phyloP scores from a whole-genome alignment of 2,329 filamentous ascomycete genomes.

The Neurospora crassa region DNA sequence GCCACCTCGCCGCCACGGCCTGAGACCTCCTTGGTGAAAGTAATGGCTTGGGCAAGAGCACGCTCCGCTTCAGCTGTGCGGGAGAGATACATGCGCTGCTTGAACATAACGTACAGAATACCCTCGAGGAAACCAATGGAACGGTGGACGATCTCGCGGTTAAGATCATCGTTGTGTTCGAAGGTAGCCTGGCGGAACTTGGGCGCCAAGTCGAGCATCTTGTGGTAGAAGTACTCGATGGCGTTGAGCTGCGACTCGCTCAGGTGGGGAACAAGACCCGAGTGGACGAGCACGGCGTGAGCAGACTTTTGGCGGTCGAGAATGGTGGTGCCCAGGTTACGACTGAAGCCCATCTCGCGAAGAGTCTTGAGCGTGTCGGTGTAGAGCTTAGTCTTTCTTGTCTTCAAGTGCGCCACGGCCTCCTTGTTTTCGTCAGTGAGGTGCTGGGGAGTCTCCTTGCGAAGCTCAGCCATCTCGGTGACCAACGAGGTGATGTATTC shows the following conservation, averaged over 20 bases:
- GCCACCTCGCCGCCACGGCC: conserved; percentile 8
- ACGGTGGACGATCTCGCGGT: conserved; percentile 65
- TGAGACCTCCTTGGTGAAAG: conserved; percentile 27
- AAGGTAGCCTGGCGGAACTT: conserved; percentile 55
- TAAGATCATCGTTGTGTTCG: conserved; percentile 79
- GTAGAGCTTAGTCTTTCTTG: conserved; percentile 80
- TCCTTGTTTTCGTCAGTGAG: conserved; percentile 82
- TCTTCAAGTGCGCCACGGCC: conserved; percentile 79
- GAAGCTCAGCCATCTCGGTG: conserved; percentile 60
- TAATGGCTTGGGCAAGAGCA: conserved; percentile 28
- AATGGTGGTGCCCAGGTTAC: conserved; percentile 66
- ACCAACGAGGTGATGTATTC: conserved; percentile 61
- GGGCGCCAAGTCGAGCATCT: conserved; percentile 64
- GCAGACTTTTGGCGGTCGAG: conserved; percentile 65
- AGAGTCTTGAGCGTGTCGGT: conserved; percentile 78
- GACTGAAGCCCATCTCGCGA: conserved; percentile 80
- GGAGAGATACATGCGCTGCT: conserved; percentile 46
- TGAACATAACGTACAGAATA: conserved; percentile 56
- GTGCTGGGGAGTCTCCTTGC: conserved; percentile 71
- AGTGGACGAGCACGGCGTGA: conserved; percentile 56
- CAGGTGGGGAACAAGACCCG: conserved; percentile 30
- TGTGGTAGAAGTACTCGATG: conserved; percentile 68
- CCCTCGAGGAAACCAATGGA: conserved; percentile 84
- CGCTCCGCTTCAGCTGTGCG: conserved; percentile 27
- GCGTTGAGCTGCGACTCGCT: conserved; percentile 25